A percentile compares a stretch with the other conserved stretches of the same genome.
phyloP scores from a whole-genome alignment of 495 filamentous ascomycete genomes.

The Penicillium silybi region DNA sequence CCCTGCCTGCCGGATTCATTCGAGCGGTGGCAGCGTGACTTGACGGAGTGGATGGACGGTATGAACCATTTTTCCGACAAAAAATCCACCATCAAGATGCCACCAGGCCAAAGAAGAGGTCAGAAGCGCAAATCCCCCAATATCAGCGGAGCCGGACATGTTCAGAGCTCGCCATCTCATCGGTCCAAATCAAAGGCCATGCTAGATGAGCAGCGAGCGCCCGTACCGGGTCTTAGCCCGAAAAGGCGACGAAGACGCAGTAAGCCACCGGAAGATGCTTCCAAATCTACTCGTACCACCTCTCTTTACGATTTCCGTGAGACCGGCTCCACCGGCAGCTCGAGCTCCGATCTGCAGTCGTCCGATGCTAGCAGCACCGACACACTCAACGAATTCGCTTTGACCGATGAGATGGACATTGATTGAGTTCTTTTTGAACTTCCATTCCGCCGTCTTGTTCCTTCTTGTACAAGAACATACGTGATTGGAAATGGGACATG shows the following conservation, averaged over 20 bases:
- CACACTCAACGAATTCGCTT: slow-evolving; percentile 5
- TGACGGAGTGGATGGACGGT: slow-evolving; percentile 30
- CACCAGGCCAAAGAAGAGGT: slow-evolving; percentile 20
- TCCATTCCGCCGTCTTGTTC: not conserved
- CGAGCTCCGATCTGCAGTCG: slow-evolving; percentile 20
- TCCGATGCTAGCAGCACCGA: slow-evolving; percentile 12
- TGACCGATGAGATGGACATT: slow-evolving; percentile 29
- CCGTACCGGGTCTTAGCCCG: slow-evolving; percentile 10
- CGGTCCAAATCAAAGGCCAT: not conserved
- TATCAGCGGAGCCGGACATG: not conserved
- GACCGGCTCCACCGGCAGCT: slow-evolving; percentile 15
- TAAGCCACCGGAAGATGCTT: slow-evolving; percentile 9
- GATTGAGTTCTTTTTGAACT: slow-evolving; percentile 13
- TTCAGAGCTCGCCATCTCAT: not conserved
- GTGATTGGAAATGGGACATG: slow-evolving; percentile 2
- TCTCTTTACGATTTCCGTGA: slow-evolving; percentile 17
- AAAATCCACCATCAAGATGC: not conserved
- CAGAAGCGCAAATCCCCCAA: slow-evolving; percentile 37
- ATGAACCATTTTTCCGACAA: slow-evolving; percentile 24
- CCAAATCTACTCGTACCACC: not conserved
- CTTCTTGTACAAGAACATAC: not conserved
- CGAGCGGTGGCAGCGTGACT: slow-evolving; percentile 33
- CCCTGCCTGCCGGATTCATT: slow-evolving; percentile 17
- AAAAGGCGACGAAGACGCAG: slow-evolving; percentile 29
- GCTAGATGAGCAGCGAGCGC: slow-evolving; percentile 6